Percentiles rank a stretch among this genome's conserved stretches.
These are phyloP conservation scores for Solanum megistacrolobum DNA, from an alignment of 257 asterid species.

Conservation along the genomic window DNA sequence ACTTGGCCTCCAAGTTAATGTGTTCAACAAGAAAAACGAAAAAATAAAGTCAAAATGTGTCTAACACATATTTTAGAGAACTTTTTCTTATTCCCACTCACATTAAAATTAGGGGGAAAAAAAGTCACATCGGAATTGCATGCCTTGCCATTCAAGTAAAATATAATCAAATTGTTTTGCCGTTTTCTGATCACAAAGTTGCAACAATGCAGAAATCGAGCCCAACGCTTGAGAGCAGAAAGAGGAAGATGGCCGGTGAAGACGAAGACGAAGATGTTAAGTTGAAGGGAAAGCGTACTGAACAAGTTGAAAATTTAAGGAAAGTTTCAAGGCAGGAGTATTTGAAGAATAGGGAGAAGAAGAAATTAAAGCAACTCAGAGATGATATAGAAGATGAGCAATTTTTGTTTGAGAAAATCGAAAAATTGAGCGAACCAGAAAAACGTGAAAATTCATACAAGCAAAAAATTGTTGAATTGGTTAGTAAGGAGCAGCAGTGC, in stretches of 20 bases:
- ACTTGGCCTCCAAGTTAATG: background rate
- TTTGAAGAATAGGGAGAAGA: conserved; percentile 81
- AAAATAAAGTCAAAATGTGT: background rate
- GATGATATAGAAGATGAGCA: conserved; percentile 85
- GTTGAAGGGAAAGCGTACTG: background rate
- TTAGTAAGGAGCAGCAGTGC: background rate
- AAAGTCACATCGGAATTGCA: background rate
- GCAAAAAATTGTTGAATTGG: background rate
- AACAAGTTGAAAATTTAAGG: conserved; percentile 32
- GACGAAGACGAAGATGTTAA: background rate
- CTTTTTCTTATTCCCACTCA: background rate
- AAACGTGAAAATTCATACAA: background rate
- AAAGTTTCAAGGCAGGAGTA: conserved; percentile 72
- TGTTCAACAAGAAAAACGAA: background rate
- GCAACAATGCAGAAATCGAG: background rate
- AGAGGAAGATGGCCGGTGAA: background rate
- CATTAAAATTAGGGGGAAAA: background rate
- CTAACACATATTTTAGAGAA: background rate
- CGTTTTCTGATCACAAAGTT: background rate
- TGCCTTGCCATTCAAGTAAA: background rate
- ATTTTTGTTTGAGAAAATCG: conserved; percentile 52
- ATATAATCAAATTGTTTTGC: background rate
- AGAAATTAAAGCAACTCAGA: conserved; percentile 74
- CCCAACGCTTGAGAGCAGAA: background rate
- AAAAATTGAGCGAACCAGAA: conserved; percentile 44